phyloP scores from a whole-genome alignment of 2,329 filamentous ascomycete genomes.

The Calycina herbarum region DNA sequence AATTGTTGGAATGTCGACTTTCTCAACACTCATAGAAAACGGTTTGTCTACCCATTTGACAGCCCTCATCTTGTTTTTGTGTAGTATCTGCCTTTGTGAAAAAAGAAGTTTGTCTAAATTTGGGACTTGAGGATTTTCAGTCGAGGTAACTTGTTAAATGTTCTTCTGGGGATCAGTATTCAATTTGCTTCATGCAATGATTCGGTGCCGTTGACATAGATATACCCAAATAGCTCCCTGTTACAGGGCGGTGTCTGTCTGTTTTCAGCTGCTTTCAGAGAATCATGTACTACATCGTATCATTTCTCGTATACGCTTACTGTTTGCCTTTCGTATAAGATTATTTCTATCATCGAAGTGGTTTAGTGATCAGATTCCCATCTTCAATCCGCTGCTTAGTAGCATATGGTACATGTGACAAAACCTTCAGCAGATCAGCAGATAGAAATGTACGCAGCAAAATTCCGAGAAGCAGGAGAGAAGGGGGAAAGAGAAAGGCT shows the following conservation, averaged over 20 bases:
- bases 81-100: neutral
- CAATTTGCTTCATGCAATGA: neutral
- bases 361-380: too few species aligned
- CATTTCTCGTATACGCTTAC: neutral
- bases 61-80: neutral
- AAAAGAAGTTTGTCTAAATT: neutral
- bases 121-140: neutral
- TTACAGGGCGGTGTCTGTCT: neutral
- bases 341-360: neutral
- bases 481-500: too few species aligned
- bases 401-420: too few species aligned
- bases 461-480: too few species aligned
- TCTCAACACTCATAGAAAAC: conserved; percentile 56
- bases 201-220: neutral
- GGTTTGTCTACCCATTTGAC: conserved; percentile 19
- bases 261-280: neutral
- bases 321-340: neutral
- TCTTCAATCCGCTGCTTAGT: too few species aligned
- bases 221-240: neutral
- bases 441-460: too few species aligned
- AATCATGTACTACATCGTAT: too few species aligned
- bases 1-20: conserved; percentile 57
- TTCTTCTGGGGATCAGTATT: too few species aligned
- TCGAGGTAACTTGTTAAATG: neutral
- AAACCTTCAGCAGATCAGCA: too few species aligned